phyloP scores from a whole-genome alignment of 2,329 filamentous ascomycete species.

The Dactylellina sp. region DNA sequence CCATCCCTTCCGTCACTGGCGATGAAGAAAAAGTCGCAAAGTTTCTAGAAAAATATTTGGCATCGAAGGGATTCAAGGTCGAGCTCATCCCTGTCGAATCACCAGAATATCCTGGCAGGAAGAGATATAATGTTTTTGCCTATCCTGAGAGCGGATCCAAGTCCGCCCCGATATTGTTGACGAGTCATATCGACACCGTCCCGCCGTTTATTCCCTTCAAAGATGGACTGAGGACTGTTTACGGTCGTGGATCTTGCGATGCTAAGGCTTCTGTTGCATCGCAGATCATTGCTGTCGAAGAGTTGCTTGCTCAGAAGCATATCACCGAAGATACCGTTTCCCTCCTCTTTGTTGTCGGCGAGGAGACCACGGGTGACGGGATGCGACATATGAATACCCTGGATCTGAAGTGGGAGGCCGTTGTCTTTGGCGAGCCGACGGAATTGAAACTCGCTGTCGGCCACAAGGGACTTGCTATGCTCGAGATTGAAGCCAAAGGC shows the following conservation, averaged over 20 bases:
- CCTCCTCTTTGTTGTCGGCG: slow-evolving; percentile 79
- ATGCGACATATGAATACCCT: slow-evolving; percentile 73
- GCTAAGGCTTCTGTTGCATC: slow-evolving; percentile 78
- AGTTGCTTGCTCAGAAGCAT: slow-evolving; percentile 65
- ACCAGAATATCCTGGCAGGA: slow-evolving; percentile 59
- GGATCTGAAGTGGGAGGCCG: slow-evolving; percentile 71
- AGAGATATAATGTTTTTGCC: slow-evolving; percentile 81
- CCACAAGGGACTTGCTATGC: slow-evolving; percentile 85
- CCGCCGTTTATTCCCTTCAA: slow-evolving; percentile 79
- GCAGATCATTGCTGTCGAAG: slow-evolving; percentile 76
- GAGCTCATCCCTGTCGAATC: slow-evolving; percentile 69
- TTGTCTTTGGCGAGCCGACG: slow-evolving; percentile 94
- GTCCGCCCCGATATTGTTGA: slow-evolving; percentile 73
- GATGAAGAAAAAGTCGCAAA: slow-evolving; percentile 76
- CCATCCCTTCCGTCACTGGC: slow-evolving; percentile 77
- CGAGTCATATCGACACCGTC: slow-evolving; percentile 84
- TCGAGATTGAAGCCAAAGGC: slow-evolving; percentile 76
- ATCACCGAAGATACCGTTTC: slow-evolving; percentile 68
- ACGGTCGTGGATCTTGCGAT: slow-evolving; percentile 79
- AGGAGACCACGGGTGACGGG: slow-evolving; percentile 83
- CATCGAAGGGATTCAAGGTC: slow-evolving; percentile 71
- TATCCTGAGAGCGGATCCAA: slow-evolving; percentile 68
- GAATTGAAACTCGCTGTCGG: slow-evolving; percentile 87
- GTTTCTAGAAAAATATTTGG: slow-evolving; percentile 77
- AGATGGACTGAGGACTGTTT: slow-evolving; percentile 67